Conservation (phyloP, 306 rosid genomes). For the Hippophae rhamnoides region DNA sequence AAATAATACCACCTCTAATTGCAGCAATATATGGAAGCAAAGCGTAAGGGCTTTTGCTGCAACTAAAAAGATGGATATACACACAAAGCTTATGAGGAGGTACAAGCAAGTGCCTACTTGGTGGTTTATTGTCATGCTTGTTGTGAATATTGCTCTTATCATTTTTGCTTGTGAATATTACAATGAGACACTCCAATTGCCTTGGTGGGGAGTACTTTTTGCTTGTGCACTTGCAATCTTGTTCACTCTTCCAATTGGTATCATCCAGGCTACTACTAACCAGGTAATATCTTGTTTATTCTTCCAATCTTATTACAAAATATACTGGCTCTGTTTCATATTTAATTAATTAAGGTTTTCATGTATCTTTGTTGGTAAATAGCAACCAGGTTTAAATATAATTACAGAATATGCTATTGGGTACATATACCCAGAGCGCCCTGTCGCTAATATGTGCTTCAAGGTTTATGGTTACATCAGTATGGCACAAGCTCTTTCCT, state of each 20-base stretch:
- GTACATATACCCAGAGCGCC: constrained; percentile 73
- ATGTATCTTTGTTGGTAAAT: constrained; percentile 15
- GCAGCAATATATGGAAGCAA: constrained; percentile 49
- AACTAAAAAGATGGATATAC: constrained; percentile 40
- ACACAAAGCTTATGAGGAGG: constrained; percentile 55
- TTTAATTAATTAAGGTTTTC: constrained; percentile 2
- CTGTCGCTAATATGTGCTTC: constrained; percentile 95
- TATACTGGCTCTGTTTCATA: neutral
- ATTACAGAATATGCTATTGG: constrained; percentile 86
- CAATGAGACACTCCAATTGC: constrained; percentile 59
- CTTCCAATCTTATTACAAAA: neutral
- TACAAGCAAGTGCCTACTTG: constrained; percentile 59
- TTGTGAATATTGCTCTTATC: constrained; percentile 48
- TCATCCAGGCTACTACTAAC: constrained; percentile 70
- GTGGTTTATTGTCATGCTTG: constrained; percentile 60
- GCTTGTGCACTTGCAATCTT: constrained; percentile 54
- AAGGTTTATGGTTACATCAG: constrained; percentile 92
- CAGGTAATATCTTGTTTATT: constrained; percentile 33
- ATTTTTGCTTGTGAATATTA: constrained; percentile 41
- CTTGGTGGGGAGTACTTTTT: constrained; percentile 85
- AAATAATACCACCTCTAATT: neutral
- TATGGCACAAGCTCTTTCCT: constrained; percentile 65
- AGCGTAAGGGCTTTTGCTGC: constrained; percentile 42
- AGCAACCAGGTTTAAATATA: constrained; percentile 75
- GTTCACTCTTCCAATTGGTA: constrained; percentile 67